Evolutionary conservation across 2,329 filamentous ascomycete genomes (phyloP).

Genomic region (Microthyrium microscopicum): DNA sequence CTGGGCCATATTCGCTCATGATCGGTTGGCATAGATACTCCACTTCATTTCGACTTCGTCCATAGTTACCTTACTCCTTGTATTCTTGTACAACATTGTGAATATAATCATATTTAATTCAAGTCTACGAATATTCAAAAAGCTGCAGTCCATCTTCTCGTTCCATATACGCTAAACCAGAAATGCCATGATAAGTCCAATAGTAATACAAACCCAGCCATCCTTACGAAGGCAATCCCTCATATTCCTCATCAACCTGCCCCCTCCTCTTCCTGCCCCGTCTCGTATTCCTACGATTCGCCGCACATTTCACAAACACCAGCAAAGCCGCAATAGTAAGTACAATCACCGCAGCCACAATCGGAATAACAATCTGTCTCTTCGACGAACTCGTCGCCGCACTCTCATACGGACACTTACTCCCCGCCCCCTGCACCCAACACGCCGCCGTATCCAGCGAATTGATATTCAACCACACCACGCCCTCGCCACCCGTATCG

Average conservation of each 20-base stretch:
- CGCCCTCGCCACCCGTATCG: slow-evolving; percentile 14
- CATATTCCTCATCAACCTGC: slow-evolving; percentile 45
- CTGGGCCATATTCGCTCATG: too few species aligned
- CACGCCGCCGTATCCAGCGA: slow-evolving; percentile 38
- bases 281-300: slow-evolving; percentile 38
- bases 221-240: slow-evolving; percentile 38
- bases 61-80: too few species aligned
- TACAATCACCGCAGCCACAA: slow-evolving; percentile 45
- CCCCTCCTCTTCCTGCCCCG: slow-evolving; percentile 30
- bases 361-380: slow-evolving; percentile 40
- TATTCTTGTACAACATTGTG: too few species aligned
- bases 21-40: too few species aligned
- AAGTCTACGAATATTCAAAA: too few species aligned
- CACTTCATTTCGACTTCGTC: too few species aligned
- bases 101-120: too few species aligned
- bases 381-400: slow-evolving; percentile 23
- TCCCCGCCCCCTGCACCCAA: slow-evolving; percentile 42
- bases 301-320: slow-evolving; percentile 46
- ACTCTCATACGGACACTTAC: slow-evolving; percentile 40
- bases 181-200: too few species aligned
- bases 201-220: too few species aligned
- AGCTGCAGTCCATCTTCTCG: too few species aligned
- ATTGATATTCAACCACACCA: slow-evolving; percentile 45
- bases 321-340: slow-evolving; percentile 43
- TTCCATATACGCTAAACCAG: too few species aligned